phyloP scores from a whole-genome alignment of 2,329 filamentous ascomycete genomes.

The Botrytis porri region DNA sequence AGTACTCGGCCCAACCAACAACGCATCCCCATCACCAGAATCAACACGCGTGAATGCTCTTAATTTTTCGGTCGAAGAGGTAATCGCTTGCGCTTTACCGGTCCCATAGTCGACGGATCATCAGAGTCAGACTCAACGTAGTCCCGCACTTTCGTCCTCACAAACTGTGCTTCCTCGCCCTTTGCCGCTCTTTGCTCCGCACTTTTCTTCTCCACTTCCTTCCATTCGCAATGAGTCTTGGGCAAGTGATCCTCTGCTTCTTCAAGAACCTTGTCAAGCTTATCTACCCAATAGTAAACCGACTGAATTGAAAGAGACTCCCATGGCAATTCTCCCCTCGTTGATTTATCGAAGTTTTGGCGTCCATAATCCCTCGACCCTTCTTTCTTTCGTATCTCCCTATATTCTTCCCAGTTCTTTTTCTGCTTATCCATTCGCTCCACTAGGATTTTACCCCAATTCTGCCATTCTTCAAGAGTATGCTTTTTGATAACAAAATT shows the following conservation, averaged over 20 bases:
- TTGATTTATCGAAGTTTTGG: background rate
- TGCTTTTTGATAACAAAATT: background rate
- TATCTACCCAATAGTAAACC: background rate
- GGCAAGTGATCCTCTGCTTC: background rate
- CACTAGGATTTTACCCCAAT: background rate
- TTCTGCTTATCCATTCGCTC: background rate
- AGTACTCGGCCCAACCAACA: background rate
- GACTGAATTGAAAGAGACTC: background rate
- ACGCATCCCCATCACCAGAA: background rate
- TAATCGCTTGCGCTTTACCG: background rate
- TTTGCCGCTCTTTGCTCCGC: background rate
- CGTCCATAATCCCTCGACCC: background rate
- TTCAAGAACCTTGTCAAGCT: background rate
- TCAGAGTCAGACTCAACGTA: background rate
- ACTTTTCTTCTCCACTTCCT: background rate
- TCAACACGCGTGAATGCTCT: background rate
- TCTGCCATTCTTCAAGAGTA: background rate
- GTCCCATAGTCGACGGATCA: background rate
- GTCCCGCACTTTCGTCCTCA: background rate
- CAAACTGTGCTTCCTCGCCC: background rate
- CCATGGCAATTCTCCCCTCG: background rate
- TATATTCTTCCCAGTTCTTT: background rate
- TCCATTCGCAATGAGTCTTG: background rate
- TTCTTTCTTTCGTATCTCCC: background rate
- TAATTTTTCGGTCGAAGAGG: background rate